phyloP scores from a whole-genome alignment of 768 basidiomycete genomes.

The Tricholoma bakamatsutake region DNA sequence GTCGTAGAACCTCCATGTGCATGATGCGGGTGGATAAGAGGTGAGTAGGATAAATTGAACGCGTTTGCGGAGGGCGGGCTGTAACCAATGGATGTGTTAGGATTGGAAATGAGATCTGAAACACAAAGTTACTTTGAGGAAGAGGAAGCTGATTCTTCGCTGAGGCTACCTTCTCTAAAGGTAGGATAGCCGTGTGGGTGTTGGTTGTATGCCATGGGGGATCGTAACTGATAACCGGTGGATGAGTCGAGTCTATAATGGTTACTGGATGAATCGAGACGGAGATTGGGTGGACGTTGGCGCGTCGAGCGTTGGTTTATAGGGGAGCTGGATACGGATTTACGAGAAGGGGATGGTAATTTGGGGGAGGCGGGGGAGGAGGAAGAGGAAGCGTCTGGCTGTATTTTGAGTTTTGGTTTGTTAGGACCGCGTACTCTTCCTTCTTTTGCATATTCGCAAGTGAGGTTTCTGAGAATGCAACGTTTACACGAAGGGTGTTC shows the following conservation, averaged over 20 bases:
- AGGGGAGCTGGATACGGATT: background rate
- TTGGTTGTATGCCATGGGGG: too few relatives aligned
- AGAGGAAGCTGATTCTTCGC: too few relatives aligned
- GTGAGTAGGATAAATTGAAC: too few relatives aligned
- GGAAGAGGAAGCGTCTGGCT: background rate
- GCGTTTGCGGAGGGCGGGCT: too few relatives aligned
- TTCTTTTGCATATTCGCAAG: constrained; percentile 65
- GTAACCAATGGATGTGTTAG: too few relatives aligned
- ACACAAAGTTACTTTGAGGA: too few relatives aligned
- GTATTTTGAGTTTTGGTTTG: constrained; percentile 37
- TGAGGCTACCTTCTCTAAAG: too few relatives aligned
- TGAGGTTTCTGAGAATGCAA: constrained; percentile 50
- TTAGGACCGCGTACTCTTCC: constrained; percentile 59
- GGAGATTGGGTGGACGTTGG: background rate
- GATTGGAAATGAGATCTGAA: too few relatives aligned
- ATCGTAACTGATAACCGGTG: too few relatives aligned
- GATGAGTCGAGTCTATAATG: background rate
- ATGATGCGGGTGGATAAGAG: too few relatives aligned
- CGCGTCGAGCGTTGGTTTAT: background rate
- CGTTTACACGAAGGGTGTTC: constrained; percentile 66
- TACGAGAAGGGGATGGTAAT: background rate
- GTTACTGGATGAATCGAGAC: background rate
- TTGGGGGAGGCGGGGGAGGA: background rate
- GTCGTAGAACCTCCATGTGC: too few relatives aligned
- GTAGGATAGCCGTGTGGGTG: too few relatives aligned